Evolutionary conservation across 345 rosid species (phyloP).

Genomic region (Cardamine resedifolia): DNA sequence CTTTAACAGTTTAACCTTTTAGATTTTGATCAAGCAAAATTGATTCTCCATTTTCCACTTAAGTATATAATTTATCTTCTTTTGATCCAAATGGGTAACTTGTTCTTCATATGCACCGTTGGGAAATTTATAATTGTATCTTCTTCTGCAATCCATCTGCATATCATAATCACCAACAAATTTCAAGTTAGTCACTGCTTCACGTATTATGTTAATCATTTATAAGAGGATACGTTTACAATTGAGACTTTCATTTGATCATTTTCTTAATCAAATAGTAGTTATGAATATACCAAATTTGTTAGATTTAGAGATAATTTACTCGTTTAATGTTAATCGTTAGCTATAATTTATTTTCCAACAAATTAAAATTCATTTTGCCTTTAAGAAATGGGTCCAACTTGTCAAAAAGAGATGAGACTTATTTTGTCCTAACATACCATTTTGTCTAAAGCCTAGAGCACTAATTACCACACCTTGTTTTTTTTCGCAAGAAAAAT

Average conservation of each 20-base stretch:
- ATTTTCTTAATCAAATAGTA: background rate
- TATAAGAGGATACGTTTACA: too few species aligned
- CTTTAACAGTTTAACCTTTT: slow-evolving; percentile 10
- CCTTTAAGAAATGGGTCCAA: background rate
- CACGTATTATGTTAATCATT: background rate
- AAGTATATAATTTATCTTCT: slow-evolving; percentile 35
- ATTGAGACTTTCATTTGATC: background rate
- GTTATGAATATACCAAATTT: background rate
- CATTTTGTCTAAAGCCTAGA: slow-evolving; percentile 25
- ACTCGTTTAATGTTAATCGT: background rate
- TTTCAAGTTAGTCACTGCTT: background rate
- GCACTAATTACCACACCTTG: slow-evolving; percentile 6
- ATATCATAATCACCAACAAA: slow-evolving; percentile 5
- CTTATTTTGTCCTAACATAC: slow-evolving; percentile 15
- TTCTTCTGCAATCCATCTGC: slow-evolving; percentile 88
- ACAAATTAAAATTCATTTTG: background rate
- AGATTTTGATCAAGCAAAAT: slow-evolving; percentile 8
- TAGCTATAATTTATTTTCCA: background rate
- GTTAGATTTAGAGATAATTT: background rate
- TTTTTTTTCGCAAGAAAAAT: background rate
- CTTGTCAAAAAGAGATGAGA: slow-evolving; percentile 29
- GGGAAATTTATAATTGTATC: slow-evolving; percentile 87
- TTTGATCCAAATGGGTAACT: slow-evolving; percentile 86
- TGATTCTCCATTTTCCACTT: background rate
- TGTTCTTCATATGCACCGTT: slow-evolving; percentile 83